Base-by-base conservation (phyloP, 345 rosid species). In the Leavenworthia alabamica region DNA sequence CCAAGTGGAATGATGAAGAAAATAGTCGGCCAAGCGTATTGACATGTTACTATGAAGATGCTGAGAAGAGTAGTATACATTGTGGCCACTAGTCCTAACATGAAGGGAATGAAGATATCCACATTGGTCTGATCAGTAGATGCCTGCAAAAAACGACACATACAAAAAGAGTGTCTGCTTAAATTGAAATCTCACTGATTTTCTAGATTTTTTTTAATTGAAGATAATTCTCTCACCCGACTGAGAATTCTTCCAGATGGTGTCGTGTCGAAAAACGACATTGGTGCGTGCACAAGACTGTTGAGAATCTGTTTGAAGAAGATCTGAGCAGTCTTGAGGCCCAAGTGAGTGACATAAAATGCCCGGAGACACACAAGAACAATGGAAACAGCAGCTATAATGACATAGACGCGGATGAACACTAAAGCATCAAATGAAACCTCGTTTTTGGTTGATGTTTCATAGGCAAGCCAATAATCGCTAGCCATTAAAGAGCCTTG, bases 171-270 rank as follows among this genome's bases (percentile, higher is more conserved):
- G 8, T 2, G 3, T 19, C 14, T 56, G n/a, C n/a, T 56, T 14
- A 8, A 26, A 36, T 16, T 35, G 16, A 32, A 31, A 23, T 32
- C 33, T 64, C 33, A 2, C 7, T 20, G 3, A 12, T 29, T 22
- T 41, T 52, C 61, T 22, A 45, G 12, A 56, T 24, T 22, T 24
- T 22, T 24, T 22, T 24, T 16, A 24, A 12, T 27, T 36, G 27
- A 36, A 48, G 28, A 15, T 42, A 35, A 13, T 53, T 35, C 8
- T 20, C 86, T 76, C 66, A 92, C 98, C 81, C 99, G 75, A 62
- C 97, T 92, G 36, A 92, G 76, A 36, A 89, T 89, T 75, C 99
- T 83, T 67, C 99, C 99, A 0, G 97, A 92, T 61, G 99, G 96
- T 1, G 97, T 92, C 67, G 99, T 89, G 67, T 92, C 99, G 42